Conservation (phyloP, 495 filamentous ascomycete genomes). For the Melanomma pulvis-pyrius region DNA sequence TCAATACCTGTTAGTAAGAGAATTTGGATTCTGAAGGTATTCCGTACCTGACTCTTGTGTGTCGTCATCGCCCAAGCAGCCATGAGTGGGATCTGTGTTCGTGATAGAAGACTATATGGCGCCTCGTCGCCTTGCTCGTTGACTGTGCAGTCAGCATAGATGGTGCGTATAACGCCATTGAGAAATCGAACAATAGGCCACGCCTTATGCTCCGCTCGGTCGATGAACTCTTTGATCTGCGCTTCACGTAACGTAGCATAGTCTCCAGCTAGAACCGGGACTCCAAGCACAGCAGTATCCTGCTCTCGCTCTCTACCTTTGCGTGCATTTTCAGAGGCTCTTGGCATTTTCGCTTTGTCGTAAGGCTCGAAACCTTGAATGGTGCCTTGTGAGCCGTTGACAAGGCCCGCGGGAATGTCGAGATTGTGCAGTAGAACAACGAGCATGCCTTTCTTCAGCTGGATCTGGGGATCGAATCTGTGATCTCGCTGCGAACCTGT, state of each 20-base stretch:
- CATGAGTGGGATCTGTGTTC: conserved; percentile 52
- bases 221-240: conserved; percentile 31
- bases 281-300: background rate
- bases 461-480: conserved; percentile 37
- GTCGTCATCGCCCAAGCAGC: conserved; percentile 53
- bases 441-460: conserved; percentile 50
- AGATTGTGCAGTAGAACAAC: conserved; percentile 56
- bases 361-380: conserved; percentile 48
- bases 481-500: conserved; percentile 37
- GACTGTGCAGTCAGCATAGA: conserved; percentile 54
- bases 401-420: conserved; percentile 43
- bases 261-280: conserved; percentile 21
- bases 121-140: conserved; percentile 51
- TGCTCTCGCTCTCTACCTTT: conserved; percentile 10
- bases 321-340: conserved; percentile 3
- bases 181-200: conserved; percentile 48
- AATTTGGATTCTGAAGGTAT: conserved; percentile 45
- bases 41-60: conserved; percentile 50
- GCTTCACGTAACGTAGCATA: conserved; percentile 24
- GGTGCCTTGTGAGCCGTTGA: conserved; percentile 56
- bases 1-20: conserved; percentile 26
- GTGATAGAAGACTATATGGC: conserved; percentile 38
- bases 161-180: conserved; percentile 40
- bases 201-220: conserved; percentile 4
- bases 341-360: conserved; percentile 21